Evolutionary conservation across 305 asterid genomes (phyloP), one percentile per base, ranked within the genome.

Genomic region (Fraxinus sp.): DNA sequence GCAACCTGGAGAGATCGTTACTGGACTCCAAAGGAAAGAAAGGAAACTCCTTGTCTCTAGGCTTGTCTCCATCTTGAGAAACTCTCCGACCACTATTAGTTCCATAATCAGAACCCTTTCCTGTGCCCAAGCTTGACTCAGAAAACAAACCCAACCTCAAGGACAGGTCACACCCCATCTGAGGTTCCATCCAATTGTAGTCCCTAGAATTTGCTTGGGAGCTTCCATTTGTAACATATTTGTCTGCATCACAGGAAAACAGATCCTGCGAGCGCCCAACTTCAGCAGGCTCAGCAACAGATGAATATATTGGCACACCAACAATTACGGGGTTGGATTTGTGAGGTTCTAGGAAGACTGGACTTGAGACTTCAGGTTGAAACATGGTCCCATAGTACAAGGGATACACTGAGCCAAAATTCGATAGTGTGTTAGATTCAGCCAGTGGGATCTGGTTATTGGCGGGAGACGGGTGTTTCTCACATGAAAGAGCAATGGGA

Each of bases 151-250:
- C 97, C 91, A 93, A 84, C 81, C 96, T 85, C 90, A 92, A 85
- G 78, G 97, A 92, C 91, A 93, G 84, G 83, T 92, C 97, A 77
- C 93, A 93, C 26, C 85, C 94, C 66, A 80, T 73, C 52, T 87
- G 89, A 24, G 89, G 72, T 80, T 81, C 87, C 88, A 82, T 89
- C 68, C 85, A 82, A 57, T 73, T 84, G 81, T 37, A 81, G 88
- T 85, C 89, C 75, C 75, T 77, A 14, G 70, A 7, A 87, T 87
- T 82, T 84, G 82, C 79, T 74, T 82, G 91, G 73, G 35, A 49
- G 5, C 83, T 71, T 84, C 79, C 83, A 80, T 72, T 79, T 36
- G 85, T 83, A 20, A 66, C 78, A 62, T 22, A 39, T 59, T 57
- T 81, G 80, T 89, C 86, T 82, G 83, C 77, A 33, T 87, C 86